Percentiles rank a stretch among this genome's conserved stretches.
These are phyloP conservation scores for Rhizopogon rudus DNA, from an alignment of 768 basidiomycete species.

Conservation along the genomic window DNA sequence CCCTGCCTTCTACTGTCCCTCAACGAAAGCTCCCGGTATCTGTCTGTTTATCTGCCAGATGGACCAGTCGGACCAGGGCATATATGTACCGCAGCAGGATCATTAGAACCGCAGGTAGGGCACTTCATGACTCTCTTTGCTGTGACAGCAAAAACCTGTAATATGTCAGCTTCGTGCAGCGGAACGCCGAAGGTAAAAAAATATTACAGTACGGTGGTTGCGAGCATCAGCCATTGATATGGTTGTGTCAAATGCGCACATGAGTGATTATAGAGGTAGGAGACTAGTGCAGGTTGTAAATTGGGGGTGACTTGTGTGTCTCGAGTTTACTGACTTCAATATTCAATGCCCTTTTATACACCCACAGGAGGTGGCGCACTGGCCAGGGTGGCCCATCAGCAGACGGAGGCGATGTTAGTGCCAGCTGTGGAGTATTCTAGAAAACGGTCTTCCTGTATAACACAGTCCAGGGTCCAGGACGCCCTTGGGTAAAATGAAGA, in stretches of 20 bases:
- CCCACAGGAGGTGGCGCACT: background rate
- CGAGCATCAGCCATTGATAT: background rate
- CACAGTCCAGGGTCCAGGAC: too few relatives aligned
- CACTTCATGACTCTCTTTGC: background rate
- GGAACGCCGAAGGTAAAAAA: too few relatives aligned
- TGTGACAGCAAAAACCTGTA: background rate
- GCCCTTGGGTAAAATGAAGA: background rate
- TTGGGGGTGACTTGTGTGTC: background rate
- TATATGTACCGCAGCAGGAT: background rate
- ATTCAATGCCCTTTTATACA: background rate
- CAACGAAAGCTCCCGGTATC: too few relatives aligned
- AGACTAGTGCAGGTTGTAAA: background rate
- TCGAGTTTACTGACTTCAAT: background rate
- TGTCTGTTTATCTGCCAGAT: background rate
- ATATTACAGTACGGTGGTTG: background rate
- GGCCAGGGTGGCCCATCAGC: too few relatives aligned
- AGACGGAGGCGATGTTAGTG: background rate
- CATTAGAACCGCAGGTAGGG: conserved; percentile 2
- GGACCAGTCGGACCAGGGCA: conserved; percentile 1
- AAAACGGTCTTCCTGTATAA: background rate
- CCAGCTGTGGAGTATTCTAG: background rate
- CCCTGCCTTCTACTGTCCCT: background rate
- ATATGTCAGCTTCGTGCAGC: background rate
- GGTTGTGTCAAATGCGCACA: background rate
- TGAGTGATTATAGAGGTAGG: background rate